Evolutionary conservation across 345 rosid species (phyloP).

Genomic region (Noccaea caerulescens): DNA sequence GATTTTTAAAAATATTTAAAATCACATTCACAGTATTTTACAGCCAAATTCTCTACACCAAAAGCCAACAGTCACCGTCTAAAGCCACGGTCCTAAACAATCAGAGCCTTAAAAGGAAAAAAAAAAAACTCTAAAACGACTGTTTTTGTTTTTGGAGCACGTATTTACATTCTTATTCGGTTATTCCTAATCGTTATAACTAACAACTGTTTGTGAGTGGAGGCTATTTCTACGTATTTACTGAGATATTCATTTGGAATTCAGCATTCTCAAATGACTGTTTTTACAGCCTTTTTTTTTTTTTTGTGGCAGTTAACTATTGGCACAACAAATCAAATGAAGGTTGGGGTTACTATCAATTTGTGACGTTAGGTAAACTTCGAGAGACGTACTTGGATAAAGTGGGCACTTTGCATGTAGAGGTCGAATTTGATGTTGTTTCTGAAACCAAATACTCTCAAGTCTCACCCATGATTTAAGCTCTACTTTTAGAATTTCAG

Average conservation of each 20-base stretch:
- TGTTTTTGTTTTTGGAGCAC: too few relatives aligned
- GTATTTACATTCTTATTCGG: too few relatives aligned
- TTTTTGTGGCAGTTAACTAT: not conserved
- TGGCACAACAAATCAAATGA: not conserved
- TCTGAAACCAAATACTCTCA: not conserved
- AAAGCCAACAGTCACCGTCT: too few relatives aligned
- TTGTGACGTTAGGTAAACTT: not conserved
- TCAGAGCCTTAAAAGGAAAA: too few relatives aligned
- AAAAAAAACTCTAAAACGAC: too few relatives aligned
- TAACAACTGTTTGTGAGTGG: not conserved
- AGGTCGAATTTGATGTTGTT: slow-evolving; percentile 5
- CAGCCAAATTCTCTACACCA: too few relatives aligned
- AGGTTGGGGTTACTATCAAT: not conserved
- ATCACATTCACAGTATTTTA: too few relatives aligned
- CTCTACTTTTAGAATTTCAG: not conserved
- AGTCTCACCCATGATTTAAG: not conserved
- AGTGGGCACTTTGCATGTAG: not conserved
- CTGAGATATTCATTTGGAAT: not conserved
- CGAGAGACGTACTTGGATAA: not conserved
- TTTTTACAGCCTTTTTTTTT: not conserved
- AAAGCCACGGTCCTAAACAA: too few relatives aligned
- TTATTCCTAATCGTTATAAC: too few relatives aligned
- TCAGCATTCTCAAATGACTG: not conserved
- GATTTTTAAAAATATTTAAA: too few relatives aligned
- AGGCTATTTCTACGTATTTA: too few relatives aligned